Conservation (phyloP, 108 stramenopile species). For the Parietichytrium sp. region DNA sequence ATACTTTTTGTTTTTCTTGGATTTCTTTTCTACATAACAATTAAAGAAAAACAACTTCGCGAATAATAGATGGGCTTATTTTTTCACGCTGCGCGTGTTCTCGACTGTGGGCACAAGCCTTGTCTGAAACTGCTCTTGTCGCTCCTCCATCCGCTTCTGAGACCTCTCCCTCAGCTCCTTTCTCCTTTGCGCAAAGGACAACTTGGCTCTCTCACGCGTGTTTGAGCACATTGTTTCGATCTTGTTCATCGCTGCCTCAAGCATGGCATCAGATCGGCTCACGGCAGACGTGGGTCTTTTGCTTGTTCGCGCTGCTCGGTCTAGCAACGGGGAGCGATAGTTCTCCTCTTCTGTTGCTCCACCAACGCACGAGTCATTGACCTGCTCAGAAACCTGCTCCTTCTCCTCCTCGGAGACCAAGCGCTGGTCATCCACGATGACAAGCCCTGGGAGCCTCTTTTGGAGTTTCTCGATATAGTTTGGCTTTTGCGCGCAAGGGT, state of each 20-base stretch:
- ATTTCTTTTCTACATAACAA: no score
- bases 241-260: not conserved
- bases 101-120: conserved; percentile 16
- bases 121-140: not conserved
- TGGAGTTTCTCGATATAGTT: not conserved
- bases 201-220: not conserved
- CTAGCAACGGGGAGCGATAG: no score
- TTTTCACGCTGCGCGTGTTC: no score
- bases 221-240: not conserved
- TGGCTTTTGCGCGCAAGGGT: not conserved
- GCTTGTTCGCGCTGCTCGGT: no score
- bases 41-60: no score
- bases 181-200: not conserved
- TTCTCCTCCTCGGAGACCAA: no score
- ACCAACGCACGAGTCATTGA: no score
- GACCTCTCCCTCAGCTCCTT: not conserved
- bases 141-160: not conserved
- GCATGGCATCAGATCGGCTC: not conserved
- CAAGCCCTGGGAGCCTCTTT: not conserved
- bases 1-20: no score
- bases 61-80: no score
- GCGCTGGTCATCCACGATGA: not conserved
- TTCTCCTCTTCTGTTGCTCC: no score
- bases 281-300: not conserved
- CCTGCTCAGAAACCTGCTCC: no score